Conservation (phyloP, 805 yeast species). For the Tetrapisispora iriomotensis region DNA sequence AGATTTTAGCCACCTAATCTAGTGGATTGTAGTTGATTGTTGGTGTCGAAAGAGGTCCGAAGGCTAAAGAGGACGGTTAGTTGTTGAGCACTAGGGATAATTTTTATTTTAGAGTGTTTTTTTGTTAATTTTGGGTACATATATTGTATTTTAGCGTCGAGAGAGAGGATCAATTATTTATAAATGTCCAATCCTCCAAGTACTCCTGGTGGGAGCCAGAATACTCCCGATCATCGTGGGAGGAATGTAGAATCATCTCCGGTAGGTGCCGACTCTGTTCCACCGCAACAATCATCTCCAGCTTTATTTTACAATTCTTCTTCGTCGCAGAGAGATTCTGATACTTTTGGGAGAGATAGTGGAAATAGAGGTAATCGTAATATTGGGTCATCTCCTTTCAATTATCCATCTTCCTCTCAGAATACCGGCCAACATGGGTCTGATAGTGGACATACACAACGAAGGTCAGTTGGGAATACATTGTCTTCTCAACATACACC, state of each 20-base stretch:
- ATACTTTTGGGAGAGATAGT: conserved; percentile 20
- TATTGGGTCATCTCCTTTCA: conserved; percentile 38
- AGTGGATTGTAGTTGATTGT: too few relatives aligned
- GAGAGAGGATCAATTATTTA: too few relatives aligned
- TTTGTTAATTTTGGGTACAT: too few relatives aligned
- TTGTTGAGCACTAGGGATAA: too few relatives aligned
- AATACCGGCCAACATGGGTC: conserved; percentile 16
- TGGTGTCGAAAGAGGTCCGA: too few relatives aligned
- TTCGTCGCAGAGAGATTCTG: conserved; percentile 24
- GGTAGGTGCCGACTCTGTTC: conserved; percentile 23
- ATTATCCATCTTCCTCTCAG: conserved; percentile 34
- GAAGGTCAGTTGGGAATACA: conserved; percentile 11
- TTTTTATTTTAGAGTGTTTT: too few relatives aligned
- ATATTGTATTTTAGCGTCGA: too few relatives aligned
- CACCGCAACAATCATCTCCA: conserved; percentile 32
- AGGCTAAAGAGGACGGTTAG: too few relatives aligned
- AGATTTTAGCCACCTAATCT: too few relatives aligned
- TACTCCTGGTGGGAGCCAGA: conserved; percentile 2
- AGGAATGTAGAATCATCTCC: conserved; percentile 23
- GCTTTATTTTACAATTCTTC: conserved; percentile 26
- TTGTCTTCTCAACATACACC: conserved; percentile 8
- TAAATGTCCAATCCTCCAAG: conserved; percentile 23
- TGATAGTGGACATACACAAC: conserved; percentile 14
- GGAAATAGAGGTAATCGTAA: conserved; percentile 6
- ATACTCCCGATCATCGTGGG: not conserved